phyloP scores from a whole-genome alignment of 2,329 filamentous ascomycete genomes.

The Nemania sp. region DNA sequence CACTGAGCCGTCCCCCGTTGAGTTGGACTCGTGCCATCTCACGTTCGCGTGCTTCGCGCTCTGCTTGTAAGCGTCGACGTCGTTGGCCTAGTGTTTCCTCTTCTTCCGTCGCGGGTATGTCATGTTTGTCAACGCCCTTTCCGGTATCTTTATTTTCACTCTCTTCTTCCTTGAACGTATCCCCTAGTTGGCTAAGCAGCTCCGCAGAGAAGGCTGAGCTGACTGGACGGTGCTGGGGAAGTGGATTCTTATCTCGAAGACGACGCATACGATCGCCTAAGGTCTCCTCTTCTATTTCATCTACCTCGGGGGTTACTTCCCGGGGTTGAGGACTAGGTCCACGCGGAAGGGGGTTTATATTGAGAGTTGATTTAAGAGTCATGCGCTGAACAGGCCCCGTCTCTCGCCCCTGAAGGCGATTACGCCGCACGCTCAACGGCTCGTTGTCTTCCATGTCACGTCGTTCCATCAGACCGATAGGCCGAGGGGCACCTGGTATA shows the following conservation, averaged over 20 bases:
- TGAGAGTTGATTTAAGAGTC: constrained; percentile 42
- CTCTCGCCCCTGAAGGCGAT: constrained; percentile 69
- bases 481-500: constrained; percentile 61
- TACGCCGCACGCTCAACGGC: constrained; percentile 76
- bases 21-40: constrained; percentile 49
- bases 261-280: constrained; percentile 67
- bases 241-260: constrained; percentile 54
- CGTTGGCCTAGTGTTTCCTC: constrained; percentile 82
- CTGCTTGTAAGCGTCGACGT: constrained; percentile 71
- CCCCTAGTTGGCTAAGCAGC: constrained; percentile 66
- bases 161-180: constrained; percentile 49
- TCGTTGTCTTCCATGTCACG: constrained; percentile 91
- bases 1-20: constrained; percentile 38
- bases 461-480: constrained; percentile 76
- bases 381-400: constrained; percentile 48
- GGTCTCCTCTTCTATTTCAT: constrained; percentile 66
- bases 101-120: constrained; percentile 49
- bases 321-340: constrained; percentile 37
- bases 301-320: constrained; percentile 43
- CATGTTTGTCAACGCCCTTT: constrained; percentile 38
- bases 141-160: constrained; percentile 36
- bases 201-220: constrained; percentile 70
- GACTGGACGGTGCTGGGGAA: constrained; percentile 61
- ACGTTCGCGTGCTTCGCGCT: constrained; percentile 64
- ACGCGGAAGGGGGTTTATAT: constrained; percentile 33